phyloP scores from a whole-genome alignment of 2,329 filamentous ascomycete genomes.

The Cercospora brassicicola region DNA sequence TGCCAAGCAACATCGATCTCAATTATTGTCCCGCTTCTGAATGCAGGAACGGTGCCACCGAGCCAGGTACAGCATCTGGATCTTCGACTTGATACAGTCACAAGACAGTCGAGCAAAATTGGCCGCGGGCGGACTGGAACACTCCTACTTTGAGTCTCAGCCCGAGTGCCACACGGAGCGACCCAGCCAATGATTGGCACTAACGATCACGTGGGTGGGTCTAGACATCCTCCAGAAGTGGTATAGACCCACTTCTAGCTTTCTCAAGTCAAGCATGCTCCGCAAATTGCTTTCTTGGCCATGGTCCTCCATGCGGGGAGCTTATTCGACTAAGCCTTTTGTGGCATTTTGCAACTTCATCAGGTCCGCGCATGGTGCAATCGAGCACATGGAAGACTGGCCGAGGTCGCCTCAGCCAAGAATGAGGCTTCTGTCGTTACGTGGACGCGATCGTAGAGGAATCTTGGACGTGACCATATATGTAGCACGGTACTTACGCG shows the following conservation, averaged over 20 bases:
- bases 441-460: background rate
- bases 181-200: constrained; percentile 1
- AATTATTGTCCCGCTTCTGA: background rate
- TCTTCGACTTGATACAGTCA: background rate
- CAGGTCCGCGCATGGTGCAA: background rate
- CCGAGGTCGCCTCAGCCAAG: constrained; percentile 3
- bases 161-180: background rate
- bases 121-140: constrained; percentile 1
- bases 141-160: background rate
- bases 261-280: constrained; percentile 7
- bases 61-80: background rate
- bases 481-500: background rate
- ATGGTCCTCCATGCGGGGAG: constrained; percentile 12
- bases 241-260: constrained; percentile 12
- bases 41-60: constrained; percentile 4
- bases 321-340: constrained; percentile 5
- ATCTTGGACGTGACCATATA: constrained; percentile 3
- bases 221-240: constrained; percentile 6
- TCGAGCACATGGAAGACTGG: background rate
- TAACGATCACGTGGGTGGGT: constrained; percentile 4
- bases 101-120: constrained; percentile 4
- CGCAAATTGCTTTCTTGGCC: constrained; percentile 3
- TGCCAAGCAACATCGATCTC: constrained; percentile 6
- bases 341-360: constrained; percentile 4
- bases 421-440: background rate